phyloP scores from a whole-genome alignment of 306 rosid species.

The Coriaria nepalensis region DNA sequence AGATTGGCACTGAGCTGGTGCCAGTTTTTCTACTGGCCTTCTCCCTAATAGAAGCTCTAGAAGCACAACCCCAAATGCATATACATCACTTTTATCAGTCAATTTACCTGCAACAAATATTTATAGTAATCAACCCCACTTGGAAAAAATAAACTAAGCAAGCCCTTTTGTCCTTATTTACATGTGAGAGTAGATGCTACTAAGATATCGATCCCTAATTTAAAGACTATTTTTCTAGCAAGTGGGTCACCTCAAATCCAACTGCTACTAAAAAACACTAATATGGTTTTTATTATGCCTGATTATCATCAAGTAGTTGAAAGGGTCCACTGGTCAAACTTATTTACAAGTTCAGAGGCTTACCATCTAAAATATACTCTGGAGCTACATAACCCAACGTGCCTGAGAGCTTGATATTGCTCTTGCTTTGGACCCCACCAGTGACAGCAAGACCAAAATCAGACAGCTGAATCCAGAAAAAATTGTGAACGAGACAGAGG shows the following conservation, averaged over 20 bases:
- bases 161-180: too few species aligned
- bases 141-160: too few species aligned
- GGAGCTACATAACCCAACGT: constrained; percentile 94
- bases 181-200: too few species aligned
- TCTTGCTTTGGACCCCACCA: constrained; percentile 70
- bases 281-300: too few species aligned
- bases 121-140: not conserved
- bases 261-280: too few species aligned
- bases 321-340: not conserved
- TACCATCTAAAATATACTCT: constrained; percentile 93
- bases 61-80: constrained; percentile 84
- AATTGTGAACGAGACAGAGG: not conserved
- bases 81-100: constrained; percentile 92
- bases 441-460: constrained; percentile 86
- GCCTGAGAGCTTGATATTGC: constrained; percentile 75
- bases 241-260: too few species aligned
- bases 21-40: constrained; percentile 77
- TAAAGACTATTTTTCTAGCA: too few species aligned
- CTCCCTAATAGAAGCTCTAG: constrained; percentile 74
- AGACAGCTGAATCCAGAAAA: constrained; percentile 60
- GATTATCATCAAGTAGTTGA: not conserved
- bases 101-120: constrained; percentile 47
- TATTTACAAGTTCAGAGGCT: constrained; percentile 20
- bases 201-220: too few species aligned
- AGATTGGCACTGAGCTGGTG: constrained; percentile 80